Base-by-base conservation (phyloP, 306 rosid species). In the Rosa chinensis region DNA sequence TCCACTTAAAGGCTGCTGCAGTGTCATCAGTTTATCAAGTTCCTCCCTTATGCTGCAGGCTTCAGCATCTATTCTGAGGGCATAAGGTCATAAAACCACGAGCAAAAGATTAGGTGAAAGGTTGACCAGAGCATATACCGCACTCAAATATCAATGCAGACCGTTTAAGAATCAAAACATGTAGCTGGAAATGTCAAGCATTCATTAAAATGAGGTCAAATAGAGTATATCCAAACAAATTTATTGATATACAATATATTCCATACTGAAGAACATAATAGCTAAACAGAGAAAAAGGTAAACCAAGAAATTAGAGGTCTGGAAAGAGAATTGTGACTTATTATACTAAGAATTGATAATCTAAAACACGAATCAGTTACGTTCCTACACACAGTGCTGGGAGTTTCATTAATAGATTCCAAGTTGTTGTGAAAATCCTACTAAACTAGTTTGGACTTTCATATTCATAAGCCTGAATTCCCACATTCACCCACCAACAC, bases 31-130 rank as follows among this genome's bases (percentile, higher is more conserved):
- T 82, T 85, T 82, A 77, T 90, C 90, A 72, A 94, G 80, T 77
- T 84, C 83, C 85, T 87, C 93, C 88, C 86, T 92, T 78, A 92
- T 66, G 55, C 82, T 86, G 80, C 83, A 45, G 72, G 84, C 93
- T 85, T 94, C 96, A 53, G 88, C 94, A 85, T 92, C 97, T 88
- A 94, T 84, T 88, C 98, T 94, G 98, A 79, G 86, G 87, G 72
- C 82, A 80, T 63, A 75, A 77, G 45, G 72, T 87, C 76, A 80
- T 82, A 77, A 73, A 81, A 75, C 59, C 49, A 74, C 69, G 64
- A 55, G 74, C 32, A 81, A 78, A 78, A 50, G 81, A 61, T 50
- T 76, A 58, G 82, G n/a, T 14, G 39, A 66, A 72, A 66, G 44
- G 70, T 66, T 13, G 23, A 70, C 35, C 66, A 9, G 76, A 63